phyloP scores from a whole-genome alignment of 2,329 filamentous ascomycete genomes.

The Teratosphaeria destructans region DNA sequence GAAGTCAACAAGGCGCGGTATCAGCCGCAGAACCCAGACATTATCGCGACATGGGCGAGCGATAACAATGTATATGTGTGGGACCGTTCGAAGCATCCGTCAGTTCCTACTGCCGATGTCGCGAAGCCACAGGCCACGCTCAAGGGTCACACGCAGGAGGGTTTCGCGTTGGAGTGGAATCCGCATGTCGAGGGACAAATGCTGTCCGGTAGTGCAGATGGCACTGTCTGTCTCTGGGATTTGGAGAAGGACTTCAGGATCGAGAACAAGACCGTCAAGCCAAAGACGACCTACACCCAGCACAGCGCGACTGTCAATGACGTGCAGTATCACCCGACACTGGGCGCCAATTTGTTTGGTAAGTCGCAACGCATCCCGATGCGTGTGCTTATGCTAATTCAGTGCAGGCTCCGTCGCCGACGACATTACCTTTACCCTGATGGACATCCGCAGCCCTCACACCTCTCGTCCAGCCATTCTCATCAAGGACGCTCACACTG shows the following conservation, averaged over 20 bases:
- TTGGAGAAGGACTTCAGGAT: constrained; percentile 60
- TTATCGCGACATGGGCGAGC: constrained; percentile 86
- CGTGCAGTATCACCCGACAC: constrained; percentile 85
- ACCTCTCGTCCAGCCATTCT: constrained; percentile 43
- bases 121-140: constrained; percentile 77
- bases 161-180: constrained; percentile 89
- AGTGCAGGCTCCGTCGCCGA: constrained; percentile 68
- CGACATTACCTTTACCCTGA: constrained; percentile 82
- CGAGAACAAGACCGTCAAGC: constrained; percentile 58
- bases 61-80: constrained; percentile 86
- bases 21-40: constrained; percentile 91
- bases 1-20: constrained; percentile 99
- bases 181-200: constrained; percentile 72
- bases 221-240: constrained; percentile 88
- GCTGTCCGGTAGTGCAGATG: constrained; percentile 84
- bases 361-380: not conserved
- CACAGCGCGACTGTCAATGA: constrained; percentile 92
- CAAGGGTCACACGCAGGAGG: constrained; percentile 74
- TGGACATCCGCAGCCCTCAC: constrained; percentile 66
- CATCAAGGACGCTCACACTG: constrained; percentile 67
- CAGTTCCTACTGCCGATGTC: constrained; percentile 49
- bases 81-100: constrained; percentile 88
- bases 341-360: constrained; percentile 63
- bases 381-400: not conserved
- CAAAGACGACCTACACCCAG: constrained; percentile 68